A percentile compares a stretch with the other conserved stretches of the same genome.
Conservation (phyloP, 225 moss, liverwort and hornwort genomes). For the Rhytidiadelphus loreus region DNA sequence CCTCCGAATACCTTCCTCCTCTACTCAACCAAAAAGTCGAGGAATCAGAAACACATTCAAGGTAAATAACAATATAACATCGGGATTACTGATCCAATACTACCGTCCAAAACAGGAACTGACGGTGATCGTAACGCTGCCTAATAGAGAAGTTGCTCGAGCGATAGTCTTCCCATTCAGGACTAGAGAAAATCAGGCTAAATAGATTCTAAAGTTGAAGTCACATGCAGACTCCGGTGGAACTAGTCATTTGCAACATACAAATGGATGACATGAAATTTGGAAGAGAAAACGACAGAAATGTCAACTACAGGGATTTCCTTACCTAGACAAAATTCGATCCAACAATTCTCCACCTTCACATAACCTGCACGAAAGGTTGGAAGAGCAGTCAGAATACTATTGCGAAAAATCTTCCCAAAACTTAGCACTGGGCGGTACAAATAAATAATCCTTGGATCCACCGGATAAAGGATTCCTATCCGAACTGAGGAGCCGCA, state of each 20-base stretch:
- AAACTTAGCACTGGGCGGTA: background rate
- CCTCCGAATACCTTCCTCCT: slow-evolving; percentile 87
- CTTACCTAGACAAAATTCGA: slow-evolving; percentile 84
- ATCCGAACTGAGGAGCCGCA: background rate
- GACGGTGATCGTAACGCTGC: background rate
- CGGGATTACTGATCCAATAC: background rate
- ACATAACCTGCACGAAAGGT: slow-evolving; percentile 52
- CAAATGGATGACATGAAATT: background rate
- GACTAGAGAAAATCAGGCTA: background rate
- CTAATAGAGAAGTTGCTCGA: background rate
- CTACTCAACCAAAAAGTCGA: slow-evolving; percentile 14
- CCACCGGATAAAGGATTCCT: background rate
- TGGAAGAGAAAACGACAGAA: background rate
- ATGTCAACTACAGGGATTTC: background rate
- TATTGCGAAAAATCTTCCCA: background rate
- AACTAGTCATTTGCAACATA: background rate
- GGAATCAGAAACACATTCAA: background rate
- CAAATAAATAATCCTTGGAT: background rate
- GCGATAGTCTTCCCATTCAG: background rate
- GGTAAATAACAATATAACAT: background rate
- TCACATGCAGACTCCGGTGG: background rate
- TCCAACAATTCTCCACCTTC: slow-evolving; percentile 95
- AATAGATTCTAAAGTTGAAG: background rate
- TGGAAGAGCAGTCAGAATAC: background rate
- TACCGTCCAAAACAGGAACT: background rate